Conservation (phyloP, 306 rosid genomes). For the Neltuma alba region DNA sequence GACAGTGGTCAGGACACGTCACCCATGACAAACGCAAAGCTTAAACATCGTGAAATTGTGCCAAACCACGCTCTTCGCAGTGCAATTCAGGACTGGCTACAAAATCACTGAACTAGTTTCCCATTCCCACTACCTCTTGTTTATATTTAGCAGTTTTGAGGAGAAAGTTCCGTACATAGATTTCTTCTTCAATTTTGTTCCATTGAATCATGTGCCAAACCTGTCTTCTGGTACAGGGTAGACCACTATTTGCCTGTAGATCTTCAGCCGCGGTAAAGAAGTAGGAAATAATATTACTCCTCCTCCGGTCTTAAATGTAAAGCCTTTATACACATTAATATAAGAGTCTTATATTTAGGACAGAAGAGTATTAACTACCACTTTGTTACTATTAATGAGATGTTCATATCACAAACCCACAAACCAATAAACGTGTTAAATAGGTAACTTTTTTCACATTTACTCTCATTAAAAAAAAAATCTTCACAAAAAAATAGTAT, state of each 20-base stretch:
- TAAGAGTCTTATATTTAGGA: too few relatives aligned
- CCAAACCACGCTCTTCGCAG: constrained; percentile 86
- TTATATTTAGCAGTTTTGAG: constrained; percentile 25
- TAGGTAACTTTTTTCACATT: too few relatives aligned
- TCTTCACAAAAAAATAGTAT: too few relatives aligned
- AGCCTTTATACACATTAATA: too few relatives aligned
- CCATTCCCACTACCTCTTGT: constrained; percentile 30
- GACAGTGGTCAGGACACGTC: constrained; percentile 84
- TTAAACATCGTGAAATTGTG: constrained; percentile 64
- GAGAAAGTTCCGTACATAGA: not conserved
- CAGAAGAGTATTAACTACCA: too few relatives aligned
- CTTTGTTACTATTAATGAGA: too few relatives aligned
- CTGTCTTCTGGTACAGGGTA: constrained; percentile 30
- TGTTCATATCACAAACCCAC: too few relatives aligned
- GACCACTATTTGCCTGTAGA: not conserved
- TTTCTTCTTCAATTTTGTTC: constrained; percentile 33
- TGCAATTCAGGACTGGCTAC: constrained; percentile 90
- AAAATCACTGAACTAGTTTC: constrained; percentile 50
- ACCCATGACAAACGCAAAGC: constrained; percentile 79
- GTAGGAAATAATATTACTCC: too few relatives aligned
- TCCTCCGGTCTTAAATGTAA: too few relatives aligned
- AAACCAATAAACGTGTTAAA: too few relatives aligned
- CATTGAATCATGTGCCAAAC: constrained; percentile 15
- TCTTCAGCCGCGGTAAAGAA: not conserved
- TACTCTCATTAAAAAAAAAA: too few relatives aligned